Evolutionary conservation across 106 monocot species (phyloP).

Genomic region (Posidonia australis): DNA sequence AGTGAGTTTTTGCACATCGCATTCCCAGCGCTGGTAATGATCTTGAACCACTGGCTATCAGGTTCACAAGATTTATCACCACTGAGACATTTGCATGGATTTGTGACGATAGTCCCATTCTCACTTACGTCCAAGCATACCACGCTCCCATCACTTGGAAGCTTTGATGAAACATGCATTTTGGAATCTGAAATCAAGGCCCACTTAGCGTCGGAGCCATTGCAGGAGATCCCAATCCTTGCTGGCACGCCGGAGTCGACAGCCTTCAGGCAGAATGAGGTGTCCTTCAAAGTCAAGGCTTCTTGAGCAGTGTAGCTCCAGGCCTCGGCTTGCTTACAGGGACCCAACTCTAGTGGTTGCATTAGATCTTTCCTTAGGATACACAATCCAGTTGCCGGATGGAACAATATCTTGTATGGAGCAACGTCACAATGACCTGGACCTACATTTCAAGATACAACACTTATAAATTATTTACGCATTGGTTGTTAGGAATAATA

Average conservation of each 20-base stretch:
- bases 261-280: conserved; percentile 32
- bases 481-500: too few species aligned
- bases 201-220: conserved; percentile 33
- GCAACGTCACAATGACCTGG: conserved; percentile 23
- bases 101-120: conserved; percentile 32
- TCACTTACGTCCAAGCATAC: conserved; percentile 46
- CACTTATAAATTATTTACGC: too few species aligned
- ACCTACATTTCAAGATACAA: too few species aligned
- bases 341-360: conserved; percentile 20
- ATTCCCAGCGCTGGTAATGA: conserved; percentile 37
- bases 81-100: conserved; percentile 52
- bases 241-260: conserved; percentile 19
- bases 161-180: conserved; percentile 47
- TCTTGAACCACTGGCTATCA: conserved; percentile 71
- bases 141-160: conserved; percentile 7
- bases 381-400: conserved; percentile 65
- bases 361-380: conserved; percentile 10
- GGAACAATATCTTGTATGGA: conserved; percentile 50
- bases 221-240: conserved; percentile 29
- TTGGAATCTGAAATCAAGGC: conserved; percentile 38
- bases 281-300: conserved; percentile 20
- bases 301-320: conserved; percentile 48
- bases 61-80: conserved; percentile 33
- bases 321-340: conserved; percentile 33
- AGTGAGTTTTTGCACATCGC: not conserved